Base-by-base conservation (phyloP, 495 filamentous ascomycete species). In the Aspergillus egyptiacus region DNA sequence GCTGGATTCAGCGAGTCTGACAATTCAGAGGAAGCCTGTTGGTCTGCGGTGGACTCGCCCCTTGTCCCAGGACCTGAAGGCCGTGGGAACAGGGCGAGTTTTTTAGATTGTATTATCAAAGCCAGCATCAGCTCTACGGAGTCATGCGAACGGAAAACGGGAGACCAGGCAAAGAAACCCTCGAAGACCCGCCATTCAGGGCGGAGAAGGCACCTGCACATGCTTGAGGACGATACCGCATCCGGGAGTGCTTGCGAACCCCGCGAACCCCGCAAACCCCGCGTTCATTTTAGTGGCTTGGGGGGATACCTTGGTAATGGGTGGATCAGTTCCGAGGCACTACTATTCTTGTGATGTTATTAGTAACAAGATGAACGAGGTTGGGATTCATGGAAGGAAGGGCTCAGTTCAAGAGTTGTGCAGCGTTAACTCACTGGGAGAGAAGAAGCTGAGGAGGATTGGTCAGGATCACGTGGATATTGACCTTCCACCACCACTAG, bases 201-300 rank as follows among this genome's bases (percentile, higher is more conserved):
- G 31, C 5, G 28, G 27, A 14, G 28, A 10, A 45, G n/a, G 13
- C 24, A 37, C 3, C 28, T 38, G 46, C 47, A 50, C 47, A 50
- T 50, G 47, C 13, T 27, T 32, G 11, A 14, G 27, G 20, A 35
- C 30, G 41, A 39, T 51, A 44, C 59, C 57, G 25, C 28, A 64
- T 66, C 37, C 22, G 60, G 63, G 43, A 41, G 50, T 56, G 31
- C 59, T 68, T 68, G 63, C 59, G 53, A 61, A 46, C 57, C 63
- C 63, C 63, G 57, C 61, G 40, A n/a, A n/a, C n/a, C n/a, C n/a
- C n/a, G n/a, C n/a, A n/a, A n/a, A n/a, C n/a, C n/a, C n/a, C n/a
- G n/a, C n/a, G n/a, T n/a, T 49, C 35, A n/a, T 18, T 11, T 18
- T 50, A 40, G 47, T 31, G 47, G 18, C 37, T 20, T 27, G 8